Evolutionary conservation across 352 stramenopile species (phyloP).

Genomic region (Phytopythium montanum): DNA sequence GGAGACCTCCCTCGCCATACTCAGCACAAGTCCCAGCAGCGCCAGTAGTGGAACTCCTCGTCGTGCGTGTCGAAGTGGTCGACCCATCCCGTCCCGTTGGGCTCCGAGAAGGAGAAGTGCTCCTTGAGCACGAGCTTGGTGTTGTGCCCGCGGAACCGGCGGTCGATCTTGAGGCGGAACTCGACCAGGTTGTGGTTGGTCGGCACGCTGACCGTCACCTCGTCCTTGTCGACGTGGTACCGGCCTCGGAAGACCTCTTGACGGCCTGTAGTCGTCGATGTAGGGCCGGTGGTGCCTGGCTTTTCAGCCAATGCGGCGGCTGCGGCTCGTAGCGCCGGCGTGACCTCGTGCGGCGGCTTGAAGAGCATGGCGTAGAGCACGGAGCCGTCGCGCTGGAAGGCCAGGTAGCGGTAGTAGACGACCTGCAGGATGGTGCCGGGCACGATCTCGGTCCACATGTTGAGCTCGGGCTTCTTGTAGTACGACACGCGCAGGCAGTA

Average conservation of each 20-base stretch:
- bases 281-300: background rate
- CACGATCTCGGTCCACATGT: slow-evolving; percentile 76
- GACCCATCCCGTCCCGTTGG: slow-evolving; percentile 55
- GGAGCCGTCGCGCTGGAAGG: slow-evolving; percentile 66
- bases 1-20: background rate
- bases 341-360: slow-evolving; percentile 55
- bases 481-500: slow-evolving; percentile 78
- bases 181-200: slow-evolving; percentile 69
- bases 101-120: slow-evolving; percentile 71
- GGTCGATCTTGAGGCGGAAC: slow-evolving; percentile 57
- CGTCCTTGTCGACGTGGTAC: slow-evolving; percentile 64
- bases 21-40: slow-evolving; percentile 51
- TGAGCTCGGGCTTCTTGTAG: slow-evolving; percentile 85
- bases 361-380: slow-evolving; percentile 81
- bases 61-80: slow-evolving; percentile 67
- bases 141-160: slow-evolving; percentile 46
- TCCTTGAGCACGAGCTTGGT: slow-evolving; percentile 58
- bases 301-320: slow-evolving; percentile 1
- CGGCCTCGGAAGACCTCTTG: slow-evolving; percentile 50
- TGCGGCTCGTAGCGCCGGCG: slow-evolving; percentile 24
- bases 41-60: slow-evolving; percentile 77
- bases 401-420: slow-evolving; percentile 84
- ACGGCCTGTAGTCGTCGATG: background rate
- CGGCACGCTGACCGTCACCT: slow-evolving; percentile 64
- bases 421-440: slow-evolving; percentile 72